These are phyloP conservation scores for Phaeosphaeriaceae sp. DNA, from an alignment of 2,329 filamentous ascomycete genomes.

Conservation along the genomic window DNA sequence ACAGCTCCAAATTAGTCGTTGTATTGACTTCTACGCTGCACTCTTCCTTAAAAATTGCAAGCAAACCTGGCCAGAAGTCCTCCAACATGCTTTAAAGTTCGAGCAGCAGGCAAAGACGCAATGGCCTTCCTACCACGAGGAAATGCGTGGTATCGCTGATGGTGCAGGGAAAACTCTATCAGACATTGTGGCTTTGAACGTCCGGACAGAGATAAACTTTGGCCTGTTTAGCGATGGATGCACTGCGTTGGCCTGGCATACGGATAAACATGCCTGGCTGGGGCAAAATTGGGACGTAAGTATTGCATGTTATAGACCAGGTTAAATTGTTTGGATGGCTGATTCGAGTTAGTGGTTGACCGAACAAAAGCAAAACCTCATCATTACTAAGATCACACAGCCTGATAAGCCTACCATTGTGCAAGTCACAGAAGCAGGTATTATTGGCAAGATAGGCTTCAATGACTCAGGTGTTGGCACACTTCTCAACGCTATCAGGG, in stretches of 20 bases:
- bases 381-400: slow-evolving; percentile 56
- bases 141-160: slow-evolving; percentile 60
- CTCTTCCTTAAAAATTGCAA: slow-evolving; percentile 58
- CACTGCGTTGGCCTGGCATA: slow-evolving; percentile 59
- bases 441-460: slow-evolving; percentile 71
- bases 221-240: slow-evolving; percentile 65
- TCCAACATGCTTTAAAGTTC: slow-evolving; percentile 55
- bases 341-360: slow-evolving; percentile 54
- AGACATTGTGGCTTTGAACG: slow-evolving; percentile 65
- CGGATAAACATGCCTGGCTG: slow-evolving; percentile 50
- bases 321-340: not conserved
- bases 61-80: slow-evolving; percentile 55
- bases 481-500: slow-evolving; percentile 67
- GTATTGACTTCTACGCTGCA: slow-evolving; percentile 55
- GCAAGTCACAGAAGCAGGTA: slow-evolving; percentile 66
- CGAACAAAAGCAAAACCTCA: slow-evolving; percentile 57
- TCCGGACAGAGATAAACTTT: slow-evolving; percentile 64
- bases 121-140: slow-evolving; percentile 53
- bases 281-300: slow-evolving; percentile 65
- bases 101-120: slow-evolving; percentile 51
- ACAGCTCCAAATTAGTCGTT: slow-evolving; percentile 48
- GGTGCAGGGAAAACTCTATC: slow-evolving; percentile 55
- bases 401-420: slow-evolving; percentile 55
- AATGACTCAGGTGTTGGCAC: slow-evolving; percentile 65
- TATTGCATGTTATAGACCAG: not conserved